Conservation (phyloP, 306 rosid species). For the Sesbania bispinosa region DNA sequence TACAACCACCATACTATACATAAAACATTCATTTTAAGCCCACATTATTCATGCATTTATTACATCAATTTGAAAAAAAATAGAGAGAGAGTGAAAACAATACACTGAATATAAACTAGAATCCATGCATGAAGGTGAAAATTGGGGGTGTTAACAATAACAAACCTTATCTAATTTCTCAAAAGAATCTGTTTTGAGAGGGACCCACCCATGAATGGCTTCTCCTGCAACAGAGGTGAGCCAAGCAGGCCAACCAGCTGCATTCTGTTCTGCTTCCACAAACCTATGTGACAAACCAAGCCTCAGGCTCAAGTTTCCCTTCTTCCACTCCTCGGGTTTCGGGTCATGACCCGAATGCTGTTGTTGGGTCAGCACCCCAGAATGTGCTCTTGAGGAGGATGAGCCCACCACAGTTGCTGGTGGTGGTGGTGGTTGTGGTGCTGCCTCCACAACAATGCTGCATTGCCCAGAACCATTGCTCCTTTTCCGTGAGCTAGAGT, state of each 20-base stretch:
- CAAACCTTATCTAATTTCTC: constrained; percentile 86
- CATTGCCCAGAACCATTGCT: constrained; percentile 33
- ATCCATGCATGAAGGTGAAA: neutral
- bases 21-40: too few species aligned
- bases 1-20: too few species aligned
- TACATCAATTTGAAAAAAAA: too few species aligned
- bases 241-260: constrained; percentile 99
- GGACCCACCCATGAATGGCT: constrained; percentile 86
- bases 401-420: neutral
- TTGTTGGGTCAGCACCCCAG: constrained; percentile 10
- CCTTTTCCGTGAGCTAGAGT: neutral
- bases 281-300: constrained; percentile 48
- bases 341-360: too few species aligned
- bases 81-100: too few species aligned
- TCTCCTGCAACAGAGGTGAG: constrained; percentile 73
- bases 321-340: constrained; percentile 31
- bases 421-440: neutral
- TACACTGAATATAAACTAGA: too few species aligned
- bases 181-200: constrained; percentile 77
- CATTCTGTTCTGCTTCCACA: constrained; percentile 68
- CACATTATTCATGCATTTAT: neutral
- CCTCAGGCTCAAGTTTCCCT: constrained; percentile 35
- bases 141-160: neutral
- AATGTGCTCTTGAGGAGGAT: constrained; percentile 28
- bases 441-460: neutral